phyloP scores from a whole-genome alignment of 331 rosid genomes.

The Acacia concinna region DNA sequence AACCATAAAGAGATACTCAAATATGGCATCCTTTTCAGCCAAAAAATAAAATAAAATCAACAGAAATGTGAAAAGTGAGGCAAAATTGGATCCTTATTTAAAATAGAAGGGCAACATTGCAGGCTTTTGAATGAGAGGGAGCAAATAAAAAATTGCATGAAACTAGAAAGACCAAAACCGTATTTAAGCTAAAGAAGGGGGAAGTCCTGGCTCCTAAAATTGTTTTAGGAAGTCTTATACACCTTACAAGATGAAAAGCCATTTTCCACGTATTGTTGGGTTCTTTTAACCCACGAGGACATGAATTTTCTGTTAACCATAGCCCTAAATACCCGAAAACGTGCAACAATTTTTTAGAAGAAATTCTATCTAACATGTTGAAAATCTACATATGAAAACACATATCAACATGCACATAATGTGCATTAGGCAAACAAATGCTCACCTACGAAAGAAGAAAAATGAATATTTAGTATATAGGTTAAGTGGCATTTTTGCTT shows the following conservation, averaged over 20 bases:
- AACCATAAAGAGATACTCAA: neutral
- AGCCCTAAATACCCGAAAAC: constrained; percentile 35
- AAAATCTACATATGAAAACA: constrained; percentile 3
- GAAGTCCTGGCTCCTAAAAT: neutral
- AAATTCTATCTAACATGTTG: constrained; percentile 11
- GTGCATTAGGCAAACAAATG: neutral
- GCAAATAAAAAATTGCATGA: neutral
- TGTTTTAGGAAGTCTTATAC: constrained; percentile 23
- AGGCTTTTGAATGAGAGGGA: neutral
- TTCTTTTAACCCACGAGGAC: constrained; percentile 20
- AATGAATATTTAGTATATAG: neutral
- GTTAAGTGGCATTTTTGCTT: too few relatives aligned
- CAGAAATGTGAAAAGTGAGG: neutral
- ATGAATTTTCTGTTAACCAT: constrained; percentile 27
- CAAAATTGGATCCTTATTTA: neutral
- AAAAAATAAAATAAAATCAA: neutral
- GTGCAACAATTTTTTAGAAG: constrained; percentile 18
- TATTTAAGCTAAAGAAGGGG: neutral
- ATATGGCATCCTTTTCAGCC: neutral
- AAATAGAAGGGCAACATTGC: neutral
- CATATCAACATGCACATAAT: constrained; percentile 2
- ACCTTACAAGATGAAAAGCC: constrained; percentile 16
- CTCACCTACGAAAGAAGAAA: neutral
- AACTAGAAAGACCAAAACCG: neutral
- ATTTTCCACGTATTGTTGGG: constrained; percentile 22